Percentiles rank a stretch among this genome's conserved stretches.
These are phyloP conservation scores for Lactarius trivialis DNA, from an alignment of 768 basidiomycete genomes.

Conservation along the genomic window DNA sequence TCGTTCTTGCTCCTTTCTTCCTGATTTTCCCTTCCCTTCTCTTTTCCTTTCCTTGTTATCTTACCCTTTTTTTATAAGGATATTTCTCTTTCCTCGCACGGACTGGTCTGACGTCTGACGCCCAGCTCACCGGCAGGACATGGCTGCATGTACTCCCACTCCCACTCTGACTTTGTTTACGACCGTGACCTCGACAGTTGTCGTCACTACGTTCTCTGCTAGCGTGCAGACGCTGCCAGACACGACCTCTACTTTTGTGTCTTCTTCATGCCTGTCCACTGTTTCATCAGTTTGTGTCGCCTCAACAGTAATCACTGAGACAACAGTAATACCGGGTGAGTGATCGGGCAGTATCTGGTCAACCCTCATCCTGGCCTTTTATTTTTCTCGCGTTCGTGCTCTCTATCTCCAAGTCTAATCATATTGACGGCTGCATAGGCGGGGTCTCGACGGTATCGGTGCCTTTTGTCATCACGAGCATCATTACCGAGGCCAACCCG, in stretches of 20 bases:
- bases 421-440: slow-evolving; percentile 9
- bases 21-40: background rate
- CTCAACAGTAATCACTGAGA: background rate
- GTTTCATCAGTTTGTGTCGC: slow-evolving; percentile 1
- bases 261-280: slow-evolving; percentile 10
- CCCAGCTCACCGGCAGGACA: background rate
- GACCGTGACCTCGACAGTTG: slow-evolving; percentile 15
- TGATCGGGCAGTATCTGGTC: background rate
- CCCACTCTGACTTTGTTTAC: slow-evolving; percentile 19
- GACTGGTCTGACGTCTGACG: background rate
- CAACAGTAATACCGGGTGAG: slow-evolving; percentile 13
- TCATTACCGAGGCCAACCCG: slow-evolving; percentile 14
- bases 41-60: background rate
- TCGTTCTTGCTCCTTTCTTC: background rate
- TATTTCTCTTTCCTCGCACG: background rate
- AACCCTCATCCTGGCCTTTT: background rate
- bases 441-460: slow-evolving; percentile 13
- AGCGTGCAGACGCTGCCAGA: slow-evolving; percentile 13
- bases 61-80: background rate
- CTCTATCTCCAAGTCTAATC: background rate
- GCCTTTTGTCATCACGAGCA: slow-evolving; percentile 13
- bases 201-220: slow-evolving; percentile 13
- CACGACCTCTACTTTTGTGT: slow-evolving; percentile 1
- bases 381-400: background rate
- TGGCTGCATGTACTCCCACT: slow-evolving; percentile 13